Conservation (phyloP, 75 land plant species). For the Picea sitchensis region DNA sequence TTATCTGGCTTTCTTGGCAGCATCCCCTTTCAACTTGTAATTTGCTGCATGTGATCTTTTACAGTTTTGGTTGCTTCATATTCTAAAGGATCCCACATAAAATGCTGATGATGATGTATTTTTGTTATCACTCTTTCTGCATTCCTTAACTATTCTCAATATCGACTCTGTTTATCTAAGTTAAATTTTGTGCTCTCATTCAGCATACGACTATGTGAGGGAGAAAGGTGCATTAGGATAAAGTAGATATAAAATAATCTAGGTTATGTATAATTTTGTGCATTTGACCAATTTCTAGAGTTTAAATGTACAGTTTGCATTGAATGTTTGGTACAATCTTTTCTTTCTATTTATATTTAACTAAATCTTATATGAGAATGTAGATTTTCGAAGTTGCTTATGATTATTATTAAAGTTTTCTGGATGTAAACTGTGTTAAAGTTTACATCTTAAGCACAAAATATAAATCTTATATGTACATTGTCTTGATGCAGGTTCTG, state of each 20-base stretch:
- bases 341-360: background rate
- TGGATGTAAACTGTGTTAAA: too few relatives aligned
- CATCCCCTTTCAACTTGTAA: background rate
- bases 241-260: too few relatives aligned
- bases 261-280: too few relatives aligned
- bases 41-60: background rate
- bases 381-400: too few relatives aligned
- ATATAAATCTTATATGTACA: background rate
- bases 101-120: background rate
- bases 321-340: background rate
- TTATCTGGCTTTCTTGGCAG: background rate
- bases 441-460: too few relatives aligned
- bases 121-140: background rate
- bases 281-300: background rate
- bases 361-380: background rate
- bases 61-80: background rate
- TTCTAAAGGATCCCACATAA: background rate
- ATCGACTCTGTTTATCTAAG: background rate
- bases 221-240: too few relatives aligned
- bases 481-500: slow-evolving; percentile 17
- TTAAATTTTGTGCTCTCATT: background rate
- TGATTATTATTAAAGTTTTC: too few relatives aligned
- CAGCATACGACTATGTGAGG: too few relatives aligned
- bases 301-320: background rate
- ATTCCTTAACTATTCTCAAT: background rate